A percentile compares a stretch with the other conserved stretches of the same genome.
Evolutionary conservation across 345 rosid species (phyloP).

Genomic region (Aquilaria yunnanensis): DNA sequence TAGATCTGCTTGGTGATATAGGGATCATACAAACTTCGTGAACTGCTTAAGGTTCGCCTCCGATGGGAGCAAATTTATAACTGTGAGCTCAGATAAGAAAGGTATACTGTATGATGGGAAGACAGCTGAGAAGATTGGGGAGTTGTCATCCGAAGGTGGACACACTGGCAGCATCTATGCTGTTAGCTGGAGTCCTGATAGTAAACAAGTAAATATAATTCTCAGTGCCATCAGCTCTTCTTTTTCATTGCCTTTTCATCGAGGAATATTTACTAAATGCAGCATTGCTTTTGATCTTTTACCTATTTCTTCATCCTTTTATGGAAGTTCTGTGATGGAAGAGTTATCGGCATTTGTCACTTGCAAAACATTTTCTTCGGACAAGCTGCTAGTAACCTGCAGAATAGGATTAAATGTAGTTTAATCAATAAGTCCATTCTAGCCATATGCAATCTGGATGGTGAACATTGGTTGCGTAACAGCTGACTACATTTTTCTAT

Average conservation of each 20-base stretch:
- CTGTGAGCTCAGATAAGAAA: constrained; percentile 87
- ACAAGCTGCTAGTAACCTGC: no score
- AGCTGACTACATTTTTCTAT: no score
- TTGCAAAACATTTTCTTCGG: no score
- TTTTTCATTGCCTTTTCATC: not conserved
- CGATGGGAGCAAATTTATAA: constrained; percentile 86
- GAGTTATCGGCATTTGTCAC: constrained; percentile 3
- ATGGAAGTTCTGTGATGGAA: no score
- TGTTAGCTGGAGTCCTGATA: constrained; percentile 87
- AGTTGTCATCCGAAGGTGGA: constrained; percentile 62
- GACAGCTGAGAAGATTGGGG: constrained; percentile 69
- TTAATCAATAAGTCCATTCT: no score
- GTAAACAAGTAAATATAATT: constrained; percentile 58
- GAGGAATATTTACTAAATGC: constrained; percentile 4
- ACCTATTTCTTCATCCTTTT: not conserved
- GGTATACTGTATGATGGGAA: constrained; percentile 80
- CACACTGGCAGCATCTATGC: constrained; percentile 93
- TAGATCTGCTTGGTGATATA: constrained; percentile 21
- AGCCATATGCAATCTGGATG: no score
- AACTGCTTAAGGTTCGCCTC: constrained; percentile 90
- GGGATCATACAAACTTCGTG: constrained; percentile 89
- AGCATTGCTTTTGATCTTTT: not conserved
- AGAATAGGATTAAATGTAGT: no score
- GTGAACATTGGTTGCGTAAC: no score
- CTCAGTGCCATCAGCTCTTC: not conserved